Conservation (phyloP, 257 asterid species). For the Solanum okadae region DNA sequence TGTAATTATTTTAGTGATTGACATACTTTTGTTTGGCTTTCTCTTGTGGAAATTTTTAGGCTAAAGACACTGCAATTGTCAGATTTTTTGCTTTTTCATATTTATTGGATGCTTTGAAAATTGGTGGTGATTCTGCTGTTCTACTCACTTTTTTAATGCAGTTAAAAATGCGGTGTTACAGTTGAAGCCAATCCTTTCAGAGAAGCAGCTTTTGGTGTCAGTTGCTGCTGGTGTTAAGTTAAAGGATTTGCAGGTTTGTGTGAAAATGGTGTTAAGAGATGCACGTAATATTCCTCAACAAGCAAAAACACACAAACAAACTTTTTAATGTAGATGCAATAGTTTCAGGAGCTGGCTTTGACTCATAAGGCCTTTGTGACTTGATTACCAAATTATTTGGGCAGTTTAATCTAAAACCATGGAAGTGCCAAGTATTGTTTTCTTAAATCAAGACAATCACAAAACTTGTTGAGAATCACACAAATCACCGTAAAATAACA, state of each 20-base stretch:
- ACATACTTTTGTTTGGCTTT: neutral
- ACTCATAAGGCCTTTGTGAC: neutral
- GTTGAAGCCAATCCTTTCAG: slow-evolving; percentile 55
- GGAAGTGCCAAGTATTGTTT: neutral
- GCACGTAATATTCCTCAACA: neutral
- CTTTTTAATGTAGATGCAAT: neutral
- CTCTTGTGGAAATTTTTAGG: neutral
- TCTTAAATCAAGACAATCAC: neutral
- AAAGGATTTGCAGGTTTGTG: slow-evolving; percentile 83
- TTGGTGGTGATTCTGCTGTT: neutral
- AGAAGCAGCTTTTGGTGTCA: slow-evolving; percentile 76
- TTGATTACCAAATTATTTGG: neutral
- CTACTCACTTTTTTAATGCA: slow-evolving; percentile 8
- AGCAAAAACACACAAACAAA: neutral
- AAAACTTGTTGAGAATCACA: neutral
- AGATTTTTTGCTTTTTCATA: neutral
- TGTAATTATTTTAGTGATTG: neutral
- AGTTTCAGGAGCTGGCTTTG: neutral
- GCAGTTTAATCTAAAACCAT: neutral
- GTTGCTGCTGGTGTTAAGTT: slow-evolving; percentile 91
- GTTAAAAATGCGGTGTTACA: slow-evolving; percentile 65
- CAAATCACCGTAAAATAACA: neutral
- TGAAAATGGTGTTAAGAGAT: neutral
- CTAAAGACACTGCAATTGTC: neutral
- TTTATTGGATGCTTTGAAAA: neutral